Conservation (phyloP, 1,139 yeast genomes). For the Torulaspora pretoriensis region DNA sequence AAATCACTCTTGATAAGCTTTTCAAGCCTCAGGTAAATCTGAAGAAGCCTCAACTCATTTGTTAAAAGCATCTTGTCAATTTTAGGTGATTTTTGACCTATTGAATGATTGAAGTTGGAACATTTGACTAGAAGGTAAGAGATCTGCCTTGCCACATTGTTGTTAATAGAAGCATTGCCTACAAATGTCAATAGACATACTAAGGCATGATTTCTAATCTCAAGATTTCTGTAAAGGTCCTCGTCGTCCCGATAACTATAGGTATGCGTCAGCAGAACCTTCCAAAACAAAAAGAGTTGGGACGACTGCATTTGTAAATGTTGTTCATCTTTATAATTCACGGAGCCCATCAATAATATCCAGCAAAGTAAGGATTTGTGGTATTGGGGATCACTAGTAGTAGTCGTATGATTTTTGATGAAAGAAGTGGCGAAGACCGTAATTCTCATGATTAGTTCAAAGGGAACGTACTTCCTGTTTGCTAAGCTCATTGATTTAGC, state of each 20-base stretch:
- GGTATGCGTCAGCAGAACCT: slow-evolving; percentile 59
- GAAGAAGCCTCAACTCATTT: slow-evolving; percentile 44
- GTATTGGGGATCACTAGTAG: slow-evolving; percentile 36
- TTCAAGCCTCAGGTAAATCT: slow-evolving; percentile 42
- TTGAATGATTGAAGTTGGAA: slow-evolving; percentile 33
- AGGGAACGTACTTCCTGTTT: slow-evolving; percentile 39
- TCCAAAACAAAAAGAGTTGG: slow-evolving; percentile 77
- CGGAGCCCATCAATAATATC: slow-evolving; percentile 72
- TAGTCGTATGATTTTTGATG: slow-evolving; percentile 36
- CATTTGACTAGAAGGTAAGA: slow-evolving; percentile 44
- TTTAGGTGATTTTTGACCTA: slow-evolving; percentile 24
- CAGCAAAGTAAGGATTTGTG: slow-evolving; percentile 54
- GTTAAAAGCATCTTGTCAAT: slow-evolving; percentile 33
- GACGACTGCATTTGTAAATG: slow-evolving; percentile 69
- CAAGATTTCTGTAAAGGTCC: slow-evolving; percentile 44
- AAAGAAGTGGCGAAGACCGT: slow-evolving; percentile 37
- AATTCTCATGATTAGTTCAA: slow-evolving; percentile 37
- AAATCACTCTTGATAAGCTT: slow-evolving; percentile 42
- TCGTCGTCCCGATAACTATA: slow-evolving; percentile 35
- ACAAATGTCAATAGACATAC: slow-evolving; percentile 46
- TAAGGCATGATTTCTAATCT: slow-evolving; percentile 46
- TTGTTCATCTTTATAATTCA: slow-evolving; percentile 57
- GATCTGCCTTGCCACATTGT: slow-evolving; percentile 42
- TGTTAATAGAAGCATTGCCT: slow-evolving; percentile 36
- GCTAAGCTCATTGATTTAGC: slow-evolving; percentile 38